Evolutionary conservation across 768 basidiomycete species (phyloP), one percentile per base, ranked within the genome.

Genomic region (Rhizopogon salebrosus): DNA sequence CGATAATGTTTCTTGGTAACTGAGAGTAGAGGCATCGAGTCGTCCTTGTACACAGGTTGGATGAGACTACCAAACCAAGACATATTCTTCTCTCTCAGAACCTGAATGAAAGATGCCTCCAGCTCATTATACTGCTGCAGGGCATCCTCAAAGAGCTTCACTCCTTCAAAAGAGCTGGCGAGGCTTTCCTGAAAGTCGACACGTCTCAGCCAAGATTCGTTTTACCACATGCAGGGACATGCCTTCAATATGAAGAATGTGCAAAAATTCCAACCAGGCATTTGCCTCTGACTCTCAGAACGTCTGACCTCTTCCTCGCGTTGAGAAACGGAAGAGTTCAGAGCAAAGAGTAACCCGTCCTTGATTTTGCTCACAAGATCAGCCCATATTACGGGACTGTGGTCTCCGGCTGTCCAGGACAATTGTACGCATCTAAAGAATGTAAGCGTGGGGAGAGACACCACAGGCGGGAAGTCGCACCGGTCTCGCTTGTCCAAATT

Each of bases 231-330:
- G 49, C 36, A 52, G n/a, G 48, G 31, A 34, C 75, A 52, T 51
- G 92, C 95, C 84, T 98, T 99, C 35, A 95, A 75, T 48, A 94
- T 83, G 69, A 98, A 98, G 74, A 95, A 98, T 0, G 89, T 94
- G 66, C 94, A 95, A 65, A 97, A 99, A 64, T 97, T 97, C 97
- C 97, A 99, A 8, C 97, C 95, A 1, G 93, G 92, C 83, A 94
- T 89, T 60, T 87, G 80, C 51, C 91, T 79, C 68, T 98, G 92
- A 43, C 83, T 79, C 63, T 99, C 95, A 0, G 90, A 92, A 35
- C 92, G 82, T 60, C 79, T 86, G 3, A 98, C 87, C 56, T 97
- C 94, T 41, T 98, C 97, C 62, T 95, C 92, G 14, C 92, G 79
- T 53, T 84, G 83, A 9, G 78, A 70, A 37, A 98, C 77, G 1